Percentiles rank a stretch among this genome's conserved stretches.
Evolutionary conservation across 345 rosid species (phyloP).

Genomic region (Streptanthus diversifolius): DNA sequence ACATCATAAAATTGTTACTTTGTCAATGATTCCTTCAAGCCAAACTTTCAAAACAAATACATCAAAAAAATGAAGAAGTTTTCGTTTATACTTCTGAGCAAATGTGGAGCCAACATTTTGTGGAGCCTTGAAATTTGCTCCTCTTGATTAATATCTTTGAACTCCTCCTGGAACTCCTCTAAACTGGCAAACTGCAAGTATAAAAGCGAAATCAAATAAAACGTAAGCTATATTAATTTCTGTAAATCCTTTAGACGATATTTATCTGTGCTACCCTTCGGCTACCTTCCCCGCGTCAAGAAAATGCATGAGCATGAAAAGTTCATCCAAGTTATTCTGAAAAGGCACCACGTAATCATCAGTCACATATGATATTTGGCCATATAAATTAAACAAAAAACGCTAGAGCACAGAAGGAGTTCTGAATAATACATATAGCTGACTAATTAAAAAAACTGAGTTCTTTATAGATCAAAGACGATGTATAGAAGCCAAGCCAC

Average conservation of each 20-base stretch:
- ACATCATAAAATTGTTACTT: neutral
- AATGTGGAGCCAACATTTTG: conserved; percentile 98
- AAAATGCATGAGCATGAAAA: conserved; percentile 99
- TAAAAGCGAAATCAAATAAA: conserved; percentile 26
- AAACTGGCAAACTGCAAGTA: conserved; percentile 80
- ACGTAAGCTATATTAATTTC: conserved; percentile 14
- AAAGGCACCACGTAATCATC: conserved; percentile 34
- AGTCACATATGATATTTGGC: conserved; percentile 14
- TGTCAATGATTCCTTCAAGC: neutral
- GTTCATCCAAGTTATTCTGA: conserved; percentile 99
- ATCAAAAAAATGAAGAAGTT: conserved; percentile 1
- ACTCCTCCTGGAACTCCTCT: conserved; percentile 99
- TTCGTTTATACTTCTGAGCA: conserved; percentile 74
- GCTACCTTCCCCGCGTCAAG: conserved; percentile 99
- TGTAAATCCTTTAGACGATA: too few relatives aligned
- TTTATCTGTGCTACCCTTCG: conserved; percentile 10
- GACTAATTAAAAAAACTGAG: neutral
- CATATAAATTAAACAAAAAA: neutral
- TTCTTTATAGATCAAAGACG: neutral
- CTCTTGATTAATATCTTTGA: conserved; percentile 96
- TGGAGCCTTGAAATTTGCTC: conserved; percentile 96
- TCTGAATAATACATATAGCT: neutral
- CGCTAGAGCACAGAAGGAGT: neutral
- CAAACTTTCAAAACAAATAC: conserved; percentile 16
- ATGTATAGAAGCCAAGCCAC: neutral